Base-by-base conservation (phyloP, 495 filamentous ascomycete genomes). In the Neurospora sublineolata region DNA sequence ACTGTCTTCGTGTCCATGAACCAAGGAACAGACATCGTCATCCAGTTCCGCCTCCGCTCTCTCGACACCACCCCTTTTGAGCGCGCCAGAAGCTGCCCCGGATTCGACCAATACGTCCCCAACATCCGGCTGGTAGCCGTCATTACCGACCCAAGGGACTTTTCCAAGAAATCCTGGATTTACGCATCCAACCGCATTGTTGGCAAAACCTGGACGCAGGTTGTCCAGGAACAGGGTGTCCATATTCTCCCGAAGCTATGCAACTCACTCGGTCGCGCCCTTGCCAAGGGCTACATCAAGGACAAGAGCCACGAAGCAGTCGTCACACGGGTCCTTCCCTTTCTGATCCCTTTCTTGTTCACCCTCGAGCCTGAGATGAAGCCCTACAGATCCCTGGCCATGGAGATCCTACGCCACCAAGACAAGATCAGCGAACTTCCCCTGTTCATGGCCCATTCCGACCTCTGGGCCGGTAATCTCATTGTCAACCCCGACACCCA, bases 381-480 rank as follows among this genome's bases (percentile, higher is more conserved):
- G 52, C 52, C 52, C 27, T 64, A 64, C 52, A 64, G 52, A 64
- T 30, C 52, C 14, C 52, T 64, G 1, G 52, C 52, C 52, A 64
- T 64, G 52, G 52, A 64, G 27, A 64, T 64, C 3, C 33, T 64
- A 27, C 52, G 52, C 2, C 52, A 64, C 27, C 52, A 64, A 9
- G 52, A 64, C 52, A 64, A 64, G 52, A 64, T 64, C 52, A 64
- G 52, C 52, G 52, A 64, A 33, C 52, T 64, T 64, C 52, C 52
- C 1, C 27, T 64, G 27, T 64, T 80, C 52, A 73, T 82, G 67
- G 80, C 78, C 33, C 77, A 82, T 72, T 70, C 72, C 30, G 79
- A 81, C 70, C 72, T 82, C 68, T 80, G 75, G 36, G 41, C 73
- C 68, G 78, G 71, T 39, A 82, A 80, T 46, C 76, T 82, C 70